Conservation (phyloP, 176 grass and related monocot species). For the Eleusine indica region DNA sequence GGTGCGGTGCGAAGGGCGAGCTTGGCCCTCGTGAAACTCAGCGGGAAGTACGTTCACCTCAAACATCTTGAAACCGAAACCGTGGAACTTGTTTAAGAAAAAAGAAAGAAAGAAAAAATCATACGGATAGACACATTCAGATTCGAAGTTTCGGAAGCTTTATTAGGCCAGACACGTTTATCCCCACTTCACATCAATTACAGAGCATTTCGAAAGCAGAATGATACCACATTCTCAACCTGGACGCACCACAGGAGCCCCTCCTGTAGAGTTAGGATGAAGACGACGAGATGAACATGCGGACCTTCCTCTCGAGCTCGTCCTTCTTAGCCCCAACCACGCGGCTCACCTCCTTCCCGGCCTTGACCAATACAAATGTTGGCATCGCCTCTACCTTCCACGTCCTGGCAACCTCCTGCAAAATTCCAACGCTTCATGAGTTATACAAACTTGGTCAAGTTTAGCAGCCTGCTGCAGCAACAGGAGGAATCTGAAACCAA, state of each 20-base stretch:
- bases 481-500: not conserved
- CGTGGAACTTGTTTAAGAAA: no score
- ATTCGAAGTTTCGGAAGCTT: conserved; percentile 32
- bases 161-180: conserved; percentile 25
- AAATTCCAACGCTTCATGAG: conserved; percentile 6
- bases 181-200: conserved; percentile 22
- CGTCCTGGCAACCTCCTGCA: conserved; percentile 76
- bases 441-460: not conserved
- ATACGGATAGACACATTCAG: not conserved
- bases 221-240: not conserved
- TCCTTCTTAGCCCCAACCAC: conserved; percentile 86
- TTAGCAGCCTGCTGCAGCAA: not conserved
- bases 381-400: conserved; percentile 88
- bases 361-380: conserved; percentile 72
- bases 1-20: no score
- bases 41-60: no score
- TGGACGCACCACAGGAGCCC: not conserved
- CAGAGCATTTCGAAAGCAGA: not conserved
- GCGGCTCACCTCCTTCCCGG: conserved; percentile 66
- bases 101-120: not conserved
- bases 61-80: no score
- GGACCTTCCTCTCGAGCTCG: conserved; percentile 81
- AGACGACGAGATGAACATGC: conserved; percentile 42
- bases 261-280: conserved; percentile 27
- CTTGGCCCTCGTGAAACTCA: no score